These are phyloP conservation scores for Saccharomyces pastorianus DNA, from an alignment of 1,139 yeast species.

Conservation along the genomic window DNA sequence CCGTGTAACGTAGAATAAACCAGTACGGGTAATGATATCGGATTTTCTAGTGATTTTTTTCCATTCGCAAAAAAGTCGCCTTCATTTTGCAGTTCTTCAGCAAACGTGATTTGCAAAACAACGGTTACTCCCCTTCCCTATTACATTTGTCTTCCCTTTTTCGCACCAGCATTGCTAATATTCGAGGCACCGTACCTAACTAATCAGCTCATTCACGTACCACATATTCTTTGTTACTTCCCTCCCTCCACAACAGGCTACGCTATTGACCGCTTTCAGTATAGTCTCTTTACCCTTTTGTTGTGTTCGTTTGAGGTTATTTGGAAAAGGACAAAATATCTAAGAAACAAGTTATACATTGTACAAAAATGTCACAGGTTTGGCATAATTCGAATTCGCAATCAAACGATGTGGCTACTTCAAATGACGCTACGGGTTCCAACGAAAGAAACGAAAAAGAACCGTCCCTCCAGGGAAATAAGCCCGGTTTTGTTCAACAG, in stretches of 20 bases:
- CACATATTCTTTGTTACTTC: neutral
- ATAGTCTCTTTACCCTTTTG: neutral
- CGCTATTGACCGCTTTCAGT: neutral
- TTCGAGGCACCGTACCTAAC: neutral
- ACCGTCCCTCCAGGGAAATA: neutral
- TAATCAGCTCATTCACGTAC: neutral
- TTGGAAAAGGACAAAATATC: neutral
- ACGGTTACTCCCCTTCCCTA: neutral
- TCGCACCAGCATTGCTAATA: neutral
- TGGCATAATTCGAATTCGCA: slow-evolving; percentile 1
- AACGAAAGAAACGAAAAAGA: neutral
- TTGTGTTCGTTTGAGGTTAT: neutral
- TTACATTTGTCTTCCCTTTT: neutral
- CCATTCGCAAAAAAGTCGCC: neutral
- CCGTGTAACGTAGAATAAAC: neutral
- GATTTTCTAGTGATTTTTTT: neutral
- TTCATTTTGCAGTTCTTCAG: neutral
- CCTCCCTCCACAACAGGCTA: neutral
- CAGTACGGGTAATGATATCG: neutral
- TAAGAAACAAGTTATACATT: neutral
- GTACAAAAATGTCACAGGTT: slow-evolving; percentile 5
- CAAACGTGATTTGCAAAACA: neutral
- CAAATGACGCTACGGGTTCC: neutral
- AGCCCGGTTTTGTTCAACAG: neutral
- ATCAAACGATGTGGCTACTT: slow-evolving; percentile 1